These are phyloP conservation scores for Aphanomyces astaci DNA, from an alignment of 352 stramenopile species.

Conservation along the genomic window DNA sequence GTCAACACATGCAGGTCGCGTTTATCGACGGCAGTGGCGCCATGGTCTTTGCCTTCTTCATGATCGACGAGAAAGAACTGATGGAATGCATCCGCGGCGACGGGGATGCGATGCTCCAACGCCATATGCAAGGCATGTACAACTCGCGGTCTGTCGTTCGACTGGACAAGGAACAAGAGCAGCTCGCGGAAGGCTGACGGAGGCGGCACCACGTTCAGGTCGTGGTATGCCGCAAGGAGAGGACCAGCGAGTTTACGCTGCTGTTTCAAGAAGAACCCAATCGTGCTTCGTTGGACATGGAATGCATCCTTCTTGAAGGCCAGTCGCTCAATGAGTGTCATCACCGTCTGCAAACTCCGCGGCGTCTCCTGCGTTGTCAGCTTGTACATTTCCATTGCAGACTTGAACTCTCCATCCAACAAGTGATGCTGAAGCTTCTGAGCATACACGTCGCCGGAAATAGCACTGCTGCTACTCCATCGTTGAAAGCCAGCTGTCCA, in stretches of 20 bases:
- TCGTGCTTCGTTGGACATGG: background rate
- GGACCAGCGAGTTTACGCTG: background rate
- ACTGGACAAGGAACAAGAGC: background rate
- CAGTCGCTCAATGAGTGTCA: constrained; percentile 3
- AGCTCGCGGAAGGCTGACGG: background rate
- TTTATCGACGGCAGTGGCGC: background rate
- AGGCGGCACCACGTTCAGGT: background rate
- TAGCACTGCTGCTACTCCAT: background rate
- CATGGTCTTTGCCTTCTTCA: background rate
- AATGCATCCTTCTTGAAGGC: background rate
- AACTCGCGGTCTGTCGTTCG: background rate
- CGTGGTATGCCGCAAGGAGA: constrained; percentile 1
- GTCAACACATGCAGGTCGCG: background rate
- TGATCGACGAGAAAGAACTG: constrained; percentile 9
- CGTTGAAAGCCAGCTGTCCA: background rate
- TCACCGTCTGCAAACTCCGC: background rate
- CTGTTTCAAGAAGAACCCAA: constrained; percentile 16
- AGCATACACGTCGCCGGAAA: background rate
- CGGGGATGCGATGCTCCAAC: background rate
- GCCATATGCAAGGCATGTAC: constrained; percentile 10
- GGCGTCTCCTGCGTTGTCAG: background rate
- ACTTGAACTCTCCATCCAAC: background rate
- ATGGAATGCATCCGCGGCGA: constrained; percentile 2
- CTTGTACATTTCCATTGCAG: background rate
- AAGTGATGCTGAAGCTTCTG: constrained; percentile 13